Percentiles rank a stretch among this genome's conserved stretches.
These are phyloP conservation scores for Lagenaria siceraria DNA, from an alignment of 306 rosid species.

Conservation along the genomic window DNA sequence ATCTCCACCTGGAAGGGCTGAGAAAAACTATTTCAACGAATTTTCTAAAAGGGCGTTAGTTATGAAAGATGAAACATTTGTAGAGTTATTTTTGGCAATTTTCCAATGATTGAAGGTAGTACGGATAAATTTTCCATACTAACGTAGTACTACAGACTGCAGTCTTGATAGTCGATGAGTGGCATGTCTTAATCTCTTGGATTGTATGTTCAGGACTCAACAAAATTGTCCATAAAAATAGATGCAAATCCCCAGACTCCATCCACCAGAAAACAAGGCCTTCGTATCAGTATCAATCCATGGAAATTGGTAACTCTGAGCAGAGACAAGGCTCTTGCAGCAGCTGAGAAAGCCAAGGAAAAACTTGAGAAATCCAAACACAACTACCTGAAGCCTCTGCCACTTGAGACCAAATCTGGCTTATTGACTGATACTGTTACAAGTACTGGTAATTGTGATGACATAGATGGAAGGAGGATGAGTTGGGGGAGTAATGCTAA, in stretches of 20 bases:
- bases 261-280: constrained; percentile 39
- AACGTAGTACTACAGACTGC: neutral
- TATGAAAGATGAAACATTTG: too few species aligned
- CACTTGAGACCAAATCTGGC: constrained; percentile 58
- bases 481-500: constrained; percentile 19
- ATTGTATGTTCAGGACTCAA: constrained; percentile 32
- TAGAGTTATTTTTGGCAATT: too few species aligned
- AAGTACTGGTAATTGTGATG: neutral
- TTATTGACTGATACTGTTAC: constrained; percentile 14
- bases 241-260: constrained; percentile 42
- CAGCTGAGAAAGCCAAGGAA: constrained; percentile 82
- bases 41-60: too few species aligned
- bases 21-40: too few species aligned
- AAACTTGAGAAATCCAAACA: constrained; percentile 47
- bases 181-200: neutral
- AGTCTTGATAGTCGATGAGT: neutral
- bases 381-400: constrained; percentile 46
- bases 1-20: too few species aligned
- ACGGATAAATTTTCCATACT: too few species aligned
- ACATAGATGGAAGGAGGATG: neutral
- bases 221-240: constrained; percentile 60
- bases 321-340: constrained; percentile 63
- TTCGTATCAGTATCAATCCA: constrained; percentile 68
- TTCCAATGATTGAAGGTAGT: too few species aligned
- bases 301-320: constrained; percentile 75